Base-by-base conservation (phyloP, 495 filamentous ascomycete genomes). In the Hyaloscypha variabilis region DNA sequence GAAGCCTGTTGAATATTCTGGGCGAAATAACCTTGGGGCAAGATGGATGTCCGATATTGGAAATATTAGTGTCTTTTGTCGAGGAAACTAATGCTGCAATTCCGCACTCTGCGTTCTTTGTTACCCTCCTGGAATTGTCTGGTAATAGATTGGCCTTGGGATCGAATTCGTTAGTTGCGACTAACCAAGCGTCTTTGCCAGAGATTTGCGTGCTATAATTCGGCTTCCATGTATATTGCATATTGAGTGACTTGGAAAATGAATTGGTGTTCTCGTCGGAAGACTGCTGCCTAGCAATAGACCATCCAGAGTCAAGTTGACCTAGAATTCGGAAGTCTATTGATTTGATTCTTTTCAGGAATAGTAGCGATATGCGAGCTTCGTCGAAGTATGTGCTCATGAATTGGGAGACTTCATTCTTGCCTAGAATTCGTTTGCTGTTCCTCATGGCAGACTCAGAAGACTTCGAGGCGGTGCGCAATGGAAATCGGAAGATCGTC, bases 401-500 rank as follows among this genome's bases (percentile, higher is more conserved):
- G 13, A 74, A 57, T 10, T 6, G 6, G 25, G 34, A 34, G 1
- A 57, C 66, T n/a, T 29, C 55, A 23, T 23, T 50, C 19, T 14
- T 13, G 17, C 69, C 56, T 17, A 75, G 31, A 25, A 54, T n/a
- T 25, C 28, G 58, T 14, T 60, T 46, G 11, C 36, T 55, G 8
- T 66, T 65, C 31, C 69, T 72, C 2, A 76, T 51, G 1, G 11
- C 60, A 1, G 67, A 72, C 1, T 17, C 17, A 19, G 39, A 17
- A 46, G 39, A 46, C 25, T 62, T 28, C 2, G 6, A 11, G 1
- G 52, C 6, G 0, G 29, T 5, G 5, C 76, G 65, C 0, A 80
- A 63, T 17, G 79, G 75, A 60, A 80, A 78, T 19, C 79, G 70
- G 51, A 78, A 81, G 29, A 81, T 74, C 3, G 78, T 81, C 8